phyloP scores from a whole-genome alignment of 768 basidiomycete species.

The Boletus edulis region DNA sequence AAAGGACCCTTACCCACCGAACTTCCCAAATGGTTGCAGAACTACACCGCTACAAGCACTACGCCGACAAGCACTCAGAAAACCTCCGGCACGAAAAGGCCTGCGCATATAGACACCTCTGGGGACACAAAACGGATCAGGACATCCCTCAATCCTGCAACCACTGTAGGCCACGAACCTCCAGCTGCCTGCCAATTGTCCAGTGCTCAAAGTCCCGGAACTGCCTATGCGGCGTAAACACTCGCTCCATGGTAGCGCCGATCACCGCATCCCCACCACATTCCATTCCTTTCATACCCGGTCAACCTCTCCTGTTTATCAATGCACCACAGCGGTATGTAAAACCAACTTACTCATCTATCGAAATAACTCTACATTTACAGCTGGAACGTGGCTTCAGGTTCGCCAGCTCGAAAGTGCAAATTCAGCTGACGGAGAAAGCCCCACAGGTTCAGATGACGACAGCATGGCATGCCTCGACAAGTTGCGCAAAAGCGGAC shows the following conservation, averaged over 20 bases:
- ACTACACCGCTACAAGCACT: neutral
- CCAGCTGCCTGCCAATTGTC: neutral
- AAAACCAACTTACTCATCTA: too few relatives aligned
- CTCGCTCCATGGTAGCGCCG: neutral
- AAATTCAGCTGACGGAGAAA: too few relatives aligned
- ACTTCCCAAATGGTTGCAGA: neutral
- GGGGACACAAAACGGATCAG: conserved; percentile 13
- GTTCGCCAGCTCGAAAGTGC: too few relatives aligned
- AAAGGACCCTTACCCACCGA: neutral
- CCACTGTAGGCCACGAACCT: neutral
- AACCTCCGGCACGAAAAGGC: conserved; percentile 11
- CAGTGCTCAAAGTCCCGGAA: conserved; percentile 5
- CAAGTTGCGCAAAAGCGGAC: too few relatives aligned
- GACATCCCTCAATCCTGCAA: neutral
- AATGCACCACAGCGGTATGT: too few relatives aligned
- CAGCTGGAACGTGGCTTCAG: too few relatives aligned
- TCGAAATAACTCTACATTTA: too few relatives aligned
- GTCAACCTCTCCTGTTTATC: too few relatives aligned
- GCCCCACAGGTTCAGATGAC: too few relatives aligned
- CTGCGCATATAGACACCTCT: conserved; percentile 18
- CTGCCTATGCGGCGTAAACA: neutral
- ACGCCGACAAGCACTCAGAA: neutral
- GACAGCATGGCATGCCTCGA: too few relatives aligned
- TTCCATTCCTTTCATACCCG: too few relatives aligned
- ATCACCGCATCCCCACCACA: too few relatives aligned